Evolutionary conservation across 257 asterid species (phyloP).

Genomic region (Nicotiana paniculata): DNA sequence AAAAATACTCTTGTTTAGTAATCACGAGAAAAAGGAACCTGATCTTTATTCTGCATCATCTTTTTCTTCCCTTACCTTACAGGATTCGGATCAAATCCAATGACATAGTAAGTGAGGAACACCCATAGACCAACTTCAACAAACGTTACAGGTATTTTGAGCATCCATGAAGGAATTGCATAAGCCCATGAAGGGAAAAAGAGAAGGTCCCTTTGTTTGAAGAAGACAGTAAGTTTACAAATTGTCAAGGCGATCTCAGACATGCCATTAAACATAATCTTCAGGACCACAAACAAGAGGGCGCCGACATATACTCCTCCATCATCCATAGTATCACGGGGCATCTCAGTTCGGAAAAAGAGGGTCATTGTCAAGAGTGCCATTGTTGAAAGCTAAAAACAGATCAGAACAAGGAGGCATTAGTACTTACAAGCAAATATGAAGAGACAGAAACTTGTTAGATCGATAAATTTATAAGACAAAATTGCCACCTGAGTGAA

Average conservation of each 20-base stretch:
- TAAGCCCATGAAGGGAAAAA: constrained; percentile 46
- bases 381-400: constrained; percentile 12
- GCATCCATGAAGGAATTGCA: constrained; percentile 36
- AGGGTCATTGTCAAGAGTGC: constrained; percentile 29
- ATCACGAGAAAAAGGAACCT: not conserved
- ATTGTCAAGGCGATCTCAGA: constrained; percentile 31
- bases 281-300: constrained; percentile 12
- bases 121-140: constrained; percentile 29
- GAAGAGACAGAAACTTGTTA: not conserved
- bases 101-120: constrained; percentile 40
- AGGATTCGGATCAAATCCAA: constrained; percentile 42
- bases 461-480: not conserved
- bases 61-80: constrained; percentile 22
- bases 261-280: constrained; percentile 33
- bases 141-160: constrained; percentile 29
- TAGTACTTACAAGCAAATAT: constrained; percentile 2
- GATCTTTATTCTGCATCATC: not conserved
- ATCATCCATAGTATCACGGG: constrained; percentile 15
- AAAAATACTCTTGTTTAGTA: not conserved
- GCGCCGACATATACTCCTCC: constrained; percentile 26
- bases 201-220: constrained; percentile 39
- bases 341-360: constrained; percentile 36
- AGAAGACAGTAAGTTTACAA: constrained; percentile 42
- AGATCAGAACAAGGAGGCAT: not conserved
- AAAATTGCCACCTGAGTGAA: not conserved